phyloP scores from a whole-genome alignment of 768 basidiomycete species.

The Imleria badia region DNA sequence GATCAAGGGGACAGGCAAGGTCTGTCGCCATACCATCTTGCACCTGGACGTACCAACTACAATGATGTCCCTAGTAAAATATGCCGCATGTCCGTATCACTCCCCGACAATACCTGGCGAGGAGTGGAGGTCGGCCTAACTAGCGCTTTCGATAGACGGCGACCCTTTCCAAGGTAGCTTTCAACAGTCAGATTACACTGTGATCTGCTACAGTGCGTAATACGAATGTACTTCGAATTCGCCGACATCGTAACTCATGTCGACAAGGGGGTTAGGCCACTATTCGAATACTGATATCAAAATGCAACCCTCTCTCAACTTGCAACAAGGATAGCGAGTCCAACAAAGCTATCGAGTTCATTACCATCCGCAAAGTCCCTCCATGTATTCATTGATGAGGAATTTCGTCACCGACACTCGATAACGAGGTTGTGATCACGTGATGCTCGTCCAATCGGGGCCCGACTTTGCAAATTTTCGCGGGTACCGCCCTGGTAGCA shows the following conservation, averaged over 20 bases:
- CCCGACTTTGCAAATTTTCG: slow-evolving; percentile 11
- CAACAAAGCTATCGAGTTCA: background rate
- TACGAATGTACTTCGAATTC: background rate
- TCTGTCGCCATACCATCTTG: background rate
- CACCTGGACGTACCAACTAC: no score
- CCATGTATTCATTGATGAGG: no score
- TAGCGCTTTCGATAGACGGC: slow-evolving; percentile 5
- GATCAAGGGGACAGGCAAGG: slow-evolving; percentile 3
- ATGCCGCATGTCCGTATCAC: background rate
- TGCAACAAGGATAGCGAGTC: background rate
- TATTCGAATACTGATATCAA: background rate
- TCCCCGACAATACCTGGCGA: background rate
- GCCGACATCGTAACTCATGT: slow-evolving; percentile 11
- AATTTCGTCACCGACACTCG: no score
- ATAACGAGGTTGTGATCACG: slow-evolving; percentile 1
- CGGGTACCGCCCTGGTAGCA: slow-evolving; percentile 12
- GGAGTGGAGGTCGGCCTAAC: background rate
- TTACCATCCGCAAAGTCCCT: background rate
- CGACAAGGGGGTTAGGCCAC: background rate
- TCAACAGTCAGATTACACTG: background rate
- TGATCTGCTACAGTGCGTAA: slow-evolving; percentile 17
- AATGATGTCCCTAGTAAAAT: background rate
- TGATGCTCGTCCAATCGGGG: slow-evolving; percentile 13
- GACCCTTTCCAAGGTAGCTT: background rate
- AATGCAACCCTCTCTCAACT: background rate